These are phyloP conservation scores for Periconia sp. DNA, from an alignment of 2,329 filamentous ascomycete genomes.

Conservation along the genomic window DNA sequence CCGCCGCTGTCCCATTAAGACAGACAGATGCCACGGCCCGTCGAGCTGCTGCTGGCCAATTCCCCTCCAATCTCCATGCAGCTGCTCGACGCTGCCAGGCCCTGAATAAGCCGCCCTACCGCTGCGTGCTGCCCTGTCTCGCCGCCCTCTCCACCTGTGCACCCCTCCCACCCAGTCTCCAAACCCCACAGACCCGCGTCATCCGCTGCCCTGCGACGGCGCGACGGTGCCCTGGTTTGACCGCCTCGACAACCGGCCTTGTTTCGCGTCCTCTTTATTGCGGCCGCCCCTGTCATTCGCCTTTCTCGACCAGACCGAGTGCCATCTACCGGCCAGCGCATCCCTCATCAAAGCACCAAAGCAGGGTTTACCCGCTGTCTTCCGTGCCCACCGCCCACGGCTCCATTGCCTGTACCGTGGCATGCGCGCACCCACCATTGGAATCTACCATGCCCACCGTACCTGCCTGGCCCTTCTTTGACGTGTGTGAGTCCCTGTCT, in stretches of 20 bases:
- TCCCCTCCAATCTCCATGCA: no score
- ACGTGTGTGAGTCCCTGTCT: slow-evolving; percentile 43
- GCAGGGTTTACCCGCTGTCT: slow-evolving; percentile 40
- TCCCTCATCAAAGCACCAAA: slow-evolving; percentile 24
- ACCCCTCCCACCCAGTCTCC: slow-evolving; percentile 5
- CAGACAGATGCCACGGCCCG: no score
- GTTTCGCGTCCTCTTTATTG: slow-evolving; percentile 17
- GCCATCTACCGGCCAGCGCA: slow-evolving; percentile 32
- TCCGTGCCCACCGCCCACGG: slow-evolving; percentile 26
- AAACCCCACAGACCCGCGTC: slow-evolving; percentile 30
- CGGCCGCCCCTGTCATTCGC: slow-evolving; percentile 28
- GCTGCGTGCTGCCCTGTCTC: not conserved
- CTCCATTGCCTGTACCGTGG: slow-evolving; percentile 15
- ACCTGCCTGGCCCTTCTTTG: slow-evolving; percentile 27
- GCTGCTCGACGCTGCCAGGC: no score
- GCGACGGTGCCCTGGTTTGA: slow-evolving; percentile 21
- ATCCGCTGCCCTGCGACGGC: slow-evolving; percentile 32
- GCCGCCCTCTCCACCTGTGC: no score
- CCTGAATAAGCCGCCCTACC: no score
- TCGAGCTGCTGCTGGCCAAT: no score
- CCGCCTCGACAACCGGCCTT: slow-evolving; percentile 33
- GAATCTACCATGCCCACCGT: slow-evolving; percentile 28
- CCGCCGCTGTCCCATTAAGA: no score
- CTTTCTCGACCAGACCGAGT: slow-evolving; percentile 27
- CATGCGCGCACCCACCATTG: slow-evolving; percentile 33